These are phyloP conservation scores for Phlyctochytrium arcticum DNA, from an alignment of 192 early-diverging fungal species.

Conservation along the genomic window DNA sequence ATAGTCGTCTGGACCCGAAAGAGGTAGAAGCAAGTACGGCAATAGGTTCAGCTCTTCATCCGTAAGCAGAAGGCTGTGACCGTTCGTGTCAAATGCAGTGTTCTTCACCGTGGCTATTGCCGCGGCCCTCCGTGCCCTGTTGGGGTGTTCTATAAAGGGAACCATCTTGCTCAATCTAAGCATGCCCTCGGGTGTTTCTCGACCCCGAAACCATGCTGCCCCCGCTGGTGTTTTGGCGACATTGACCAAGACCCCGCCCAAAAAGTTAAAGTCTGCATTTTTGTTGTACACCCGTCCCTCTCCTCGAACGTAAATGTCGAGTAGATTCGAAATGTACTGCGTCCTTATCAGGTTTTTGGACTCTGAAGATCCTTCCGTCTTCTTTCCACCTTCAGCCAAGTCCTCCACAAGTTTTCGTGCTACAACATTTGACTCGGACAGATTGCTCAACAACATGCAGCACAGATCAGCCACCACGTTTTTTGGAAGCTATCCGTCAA, in stretches of 20 bases:
- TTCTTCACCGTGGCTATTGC: conserved; percentile 84
- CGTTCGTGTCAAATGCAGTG: conserved; percentile 68
- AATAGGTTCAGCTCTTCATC: conserved; percentile 73
- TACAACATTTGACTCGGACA: conserved; percentile 68
- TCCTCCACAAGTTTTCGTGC: conserved; percentile 53
- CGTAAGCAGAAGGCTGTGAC: conserved; percentile 63
- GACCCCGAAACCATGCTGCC: conserved; percentile 59
- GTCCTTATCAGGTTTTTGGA: conserved; percentile 33
- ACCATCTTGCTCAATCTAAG: conserved; percentile 80
- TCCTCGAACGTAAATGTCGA: conserved; percentile 85
- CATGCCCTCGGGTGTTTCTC: conserved; percentile 58
- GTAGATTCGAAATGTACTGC: conserved; percentile 73
- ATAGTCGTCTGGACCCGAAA: conserved; percentile 90
- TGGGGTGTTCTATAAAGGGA: conserved; percentile 78
- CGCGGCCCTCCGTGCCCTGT: conserved; percentile 85
- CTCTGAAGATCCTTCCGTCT: conserved; percentile 4
- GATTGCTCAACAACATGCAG: conserved; percentile 89
- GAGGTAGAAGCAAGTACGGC: conserved; percentile 83
- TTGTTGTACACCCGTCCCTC: conserved; percentile 75
- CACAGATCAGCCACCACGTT: conserved; percentile 74
- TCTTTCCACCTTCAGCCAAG: conserved; percentile 9
- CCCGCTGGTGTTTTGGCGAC: conserved; percentile 55
- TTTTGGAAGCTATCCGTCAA: conserved; percentile 53
- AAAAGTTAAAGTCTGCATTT: conserved; percentile 73
- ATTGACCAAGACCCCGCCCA: conserved; percentile 92